Percentiles rank a stretch among this genome's conserved stretches.
Conservation (phyloP, 768 basidiomycete species). For the Cantharellus cinnabarinus region DNA sequence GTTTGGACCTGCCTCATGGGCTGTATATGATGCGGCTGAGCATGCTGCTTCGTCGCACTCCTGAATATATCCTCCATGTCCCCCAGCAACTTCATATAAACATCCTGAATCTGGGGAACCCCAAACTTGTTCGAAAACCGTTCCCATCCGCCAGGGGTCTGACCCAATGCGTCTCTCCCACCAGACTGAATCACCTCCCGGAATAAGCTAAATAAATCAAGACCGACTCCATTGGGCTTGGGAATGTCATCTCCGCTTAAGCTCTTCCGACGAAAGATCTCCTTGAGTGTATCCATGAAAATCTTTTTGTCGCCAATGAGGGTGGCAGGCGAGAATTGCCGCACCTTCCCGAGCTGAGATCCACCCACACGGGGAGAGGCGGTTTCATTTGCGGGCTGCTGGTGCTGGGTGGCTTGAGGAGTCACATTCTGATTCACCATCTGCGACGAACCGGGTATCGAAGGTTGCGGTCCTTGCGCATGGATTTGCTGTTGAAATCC, state of each 20-base stretch:
- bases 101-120: no score
- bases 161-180: neutral
- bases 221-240: neutral
- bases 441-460: no score
- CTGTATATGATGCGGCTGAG: no score
- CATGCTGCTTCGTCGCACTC: no score
- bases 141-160: no score
- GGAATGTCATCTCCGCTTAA: neutral
- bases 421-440: neutral
- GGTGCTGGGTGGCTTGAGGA: neutral
- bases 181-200: neutral
- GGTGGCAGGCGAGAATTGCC: no score
- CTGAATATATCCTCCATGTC: no score
- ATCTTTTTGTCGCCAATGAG: no score
- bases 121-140: no score
- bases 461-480: no score
- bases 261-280: neutral
- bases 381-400: neutral
- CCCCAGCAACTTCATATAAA: no score
- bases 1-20: neutral
- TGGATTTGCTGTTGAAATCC: no score
- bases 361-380: neutral
- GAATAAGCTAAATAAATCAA: neutral
- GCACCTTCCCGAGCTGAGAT: neutral
- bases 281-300: neutral